phyloP scores from a whole-genome alignment of 805 yeast species.

The Crinitomyces ghanaensis region DNA sequence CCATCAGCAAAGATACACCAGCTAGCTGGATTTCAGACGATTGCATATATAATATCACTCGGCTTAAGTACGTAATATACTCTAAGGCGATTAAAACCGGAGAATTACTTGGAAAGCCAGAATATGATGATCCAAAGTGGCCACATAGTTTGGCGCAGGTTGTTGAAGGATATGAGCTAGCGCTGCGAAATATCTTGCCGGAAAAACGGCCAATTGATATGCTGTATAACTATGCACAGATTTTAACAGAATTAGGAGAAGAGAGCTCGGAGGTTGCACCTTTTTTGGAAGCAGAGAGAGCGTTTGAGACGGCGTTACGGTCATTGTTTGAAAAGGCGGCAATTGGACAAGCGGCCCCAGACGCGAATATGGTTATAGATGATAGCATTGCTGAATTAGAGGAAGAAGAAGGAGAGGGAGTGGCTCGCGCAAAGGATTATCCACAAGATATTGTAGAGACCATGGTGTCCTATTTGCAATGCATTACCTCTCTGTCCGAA shows the following conservation, averaged over 20 bases:
- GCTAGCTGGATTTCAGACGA: slow-evolving; percentile 26
- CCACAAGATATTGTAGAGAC: slow-evolving; percentile 7
- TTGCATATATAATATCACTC: slow-evolving; percentile 44
- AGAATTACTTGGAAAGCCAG: slow-evolving; percentile 6
- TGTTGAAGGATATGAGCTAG: slow-evolving; percentile 7
- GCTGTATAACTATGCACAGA: slow-evolving; percentile 17
- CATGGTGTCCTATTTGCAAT: slow-evolving; percentile 4
- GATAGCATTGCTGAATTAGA: background rate
- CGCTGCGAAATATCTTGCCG: slow-evolving; percentile 4
- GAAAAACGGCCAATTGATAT: too few species aligned
- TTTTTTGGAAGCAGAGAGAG: slow-evolving; percentile 9
- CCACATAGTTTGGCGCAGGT: slow-evolving; percentile 6
- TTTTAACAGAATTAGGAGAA: slow-evolving; percentile 16
- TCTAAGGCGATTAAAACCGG: slow-evolving; percentile 32
- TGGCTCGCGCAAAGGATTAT: slow-evolving; percentile 3
- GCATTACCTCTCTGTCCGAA: slow-evolving; percentile 5
- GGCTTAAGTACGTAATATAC: slow-evolving; percentile 51
- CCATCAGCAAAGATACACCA: slow-evolving; percentile 22
- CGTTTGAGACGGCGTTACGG: slow-evolving; percentile 12
- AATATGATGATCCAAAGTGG: too few species aligned
- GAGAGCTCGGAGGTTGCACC: slow-evolving; percentile 7
- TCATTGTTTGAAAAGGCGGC: slow-evolving; percentile 9
- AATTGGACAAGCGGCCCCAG: slow-evolving; percentile 5
- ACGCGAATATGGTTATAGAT: slow-evolving; percentile 3
- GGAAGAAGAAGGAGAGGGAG: slow-evolving; percentile 4